These are phyloP conservation scores for Saccharomycopsis olivae DNA, from an alignment of 805 yeast genomes.

Conservation along the genomic window DNA sequence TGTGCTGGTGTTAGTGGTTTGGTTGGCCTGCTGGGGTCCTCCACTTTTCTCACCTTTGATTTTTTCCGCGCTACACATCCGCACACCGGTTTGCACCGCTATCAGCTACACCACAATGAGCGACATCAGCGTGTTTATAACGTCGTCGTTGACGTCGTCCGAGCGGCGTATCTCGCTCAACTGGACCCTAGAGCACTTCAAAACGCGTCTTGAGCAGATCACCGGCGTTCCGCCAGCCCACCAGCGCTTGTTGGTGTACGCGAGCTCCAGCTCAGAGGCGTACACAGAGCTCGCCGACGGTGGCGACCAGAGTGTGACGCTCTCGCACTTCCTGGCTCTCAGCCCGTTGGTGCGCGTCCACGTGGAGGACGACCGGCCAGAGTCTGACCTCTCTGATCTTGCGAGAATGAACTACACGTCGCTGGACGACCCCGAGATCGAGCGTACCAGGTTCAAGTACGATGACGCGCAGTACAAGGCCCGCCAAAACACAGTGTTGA, in stretches of 20 bases:
- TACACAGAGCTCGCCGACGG: too few relatives aligned
- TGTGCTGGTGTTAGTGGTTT: background rate
- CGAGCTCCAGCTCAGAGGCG: too few relatives aligned
- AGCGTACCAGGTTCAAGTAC: slow-evolving; percentile 31
- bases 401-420: slow-evolving; percentile 14
- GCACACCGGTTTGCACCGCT: slow-evolving; percentile 5
- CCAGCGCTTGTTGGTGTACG: slow-evolving; percentile 43
- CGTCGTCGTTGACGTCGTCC: slow-evolving; percentile 58
- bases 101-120: background rate
- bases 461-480: slow-evolving; percentile 52
- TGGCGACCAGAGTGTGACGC: too few relatives aligned
- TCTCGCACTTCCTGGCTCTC: slow-evolving; percentile 22
- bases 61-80: background rate
- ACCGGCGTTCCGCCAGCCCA: slow-evolving; percentile 61
- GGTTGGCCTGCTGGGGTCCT: too few relatives aligned
- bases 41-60: background rate
- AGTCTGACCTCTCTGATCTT: slow-evolving; percentile 38
- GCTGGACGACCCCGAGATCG: background rate
- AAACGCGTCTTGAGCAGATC: slow-evolving; percentile 47
- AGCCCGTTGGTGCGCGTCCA: slow-evolving; percentile 39
- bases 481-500: slow-evolving; percentile 51
- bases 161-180: slow-evolving; percentile 54
- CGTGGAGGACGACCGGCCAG: slow-evolving; percentile 45
- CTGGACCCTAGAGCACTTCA: slow-evolving; percentile 49
- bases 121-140: slow-evolving; percentile 45